Conservation (phyloP, 768 basidiomycete species). For the Mycena rosella region DNA sequence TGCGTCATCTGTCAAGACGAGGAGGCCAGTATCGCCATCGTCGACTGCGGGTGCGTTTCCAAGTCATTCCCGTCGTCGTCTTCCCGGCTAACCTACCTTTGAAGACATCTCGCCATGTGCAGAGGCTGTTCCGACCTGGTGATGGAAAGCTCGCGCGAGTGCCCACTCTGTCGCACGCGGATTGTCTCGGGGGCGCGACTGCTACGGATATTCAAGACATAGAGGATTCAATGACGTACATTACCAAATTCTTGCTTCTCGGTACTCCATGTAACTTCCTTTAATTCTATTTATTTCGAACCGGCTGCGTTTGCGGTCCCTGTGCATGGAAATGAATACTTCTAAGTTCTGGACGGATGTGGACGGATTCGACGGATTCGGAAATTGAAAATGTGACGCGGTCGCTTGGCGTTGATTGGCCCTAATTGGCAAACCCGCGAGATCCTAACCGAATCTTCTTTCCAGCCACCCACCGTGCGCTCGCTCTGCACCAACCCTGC, state of each 20-base stretch:
- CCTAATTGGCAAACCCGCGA: too few relatives aligned
- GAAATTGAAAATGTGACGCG: too few relatives aligned
- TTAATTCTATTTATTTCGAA: not conserved
- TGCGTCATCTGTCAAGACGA: constrained; percentile 96
- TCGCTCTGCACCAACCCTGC: not conserved
- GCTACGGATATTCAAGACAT: constrained; percentile 79
- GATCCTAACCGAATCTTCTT: too few relatives aligned
- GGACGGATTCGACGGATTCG: too few relatives aligned
- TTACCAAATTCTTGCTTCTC: too few relatives aligned
- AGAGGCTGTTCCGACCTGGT: constrained; percentile 82
- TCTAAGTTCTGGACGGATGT: too few relatives aligned
- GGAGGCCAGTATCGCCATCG: constrained; percentile 92
- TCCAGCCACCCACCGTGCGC: too few relatives aligned
- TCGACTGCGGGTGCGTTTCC: constrained; percentile 88
- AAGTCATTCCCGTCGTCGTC: not conserved
- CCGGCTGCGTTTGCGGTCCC: too few relatives aligned
- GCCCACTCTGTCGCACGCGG: constrained; percentile 90
- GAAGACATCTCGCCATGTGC: constrained; percentile 86
- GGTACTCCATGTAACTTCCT: too few relatives aligned
- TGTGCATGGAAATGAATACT: too few relatives aligned
- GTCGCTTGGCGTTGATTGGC: too few relatives aligned
- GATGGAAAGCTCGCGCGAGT: constrained; percentile 85
- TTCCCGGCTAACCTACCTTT: constrained; percentile 4
- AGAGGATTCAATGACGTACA: constrained; percentile 23
- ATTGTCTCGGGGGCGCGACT: constrained; percentile 88